Evolutionary conservation across 441 rosid species (phyloP), one percentile per base, ranked within the genome.

Genomic region (Erodium chrysanthum): DNA sequence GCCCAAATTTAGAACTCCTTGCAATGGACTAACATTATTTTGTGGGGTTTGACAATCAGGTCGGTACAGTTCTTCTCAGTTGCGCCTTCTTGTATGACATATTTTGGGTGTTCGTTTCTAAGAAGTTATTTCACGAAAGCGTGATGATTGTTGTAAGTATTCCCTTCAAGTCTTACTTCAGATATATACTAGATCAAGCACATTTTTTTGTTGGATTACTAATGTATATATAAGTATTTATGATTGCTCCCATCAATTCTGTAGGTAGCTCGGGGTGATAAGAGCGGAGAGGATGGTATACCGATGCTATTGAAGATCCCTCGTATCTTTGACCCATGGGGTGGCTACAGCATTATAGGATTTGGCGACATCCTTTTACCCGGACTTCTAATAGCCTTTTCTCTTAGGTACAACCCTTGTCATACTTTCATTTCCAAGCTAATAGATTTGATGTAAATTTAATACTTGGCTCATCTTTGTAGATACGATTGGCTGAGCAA

Each of bases 401-500:
- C 93, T 56, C 79, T 88, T 37, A 85, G 93, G 93, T 85, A 69
- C 14, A 69, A 67, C 14, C 56, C 29, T 27, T 27, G 2, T 27
- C 29, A 27, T 27, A 27, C 29, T 27, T 27, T 27, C 29, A 27
- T 27, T 71, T 40, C 54, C 42, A 33, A 76, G 37, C 78, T 70
- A 25, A 3, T 27, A 27, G n/a, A n/a, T n/a, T n/a, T 44, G 5
- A 44, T 44, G 50, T 21, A 2, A 56, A 20, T 20, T 56, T 56
- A 9, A 56, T 20, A 56, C 61, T 17, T 54, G 25, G 56, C n/a
- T 8, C 61, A 42, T 68, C 14, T 60, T 63, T 76, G 71, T 85
- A 94, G 98, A 77, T 89, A 89, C 64, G 98, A 93, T 80, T 86
- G 91, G 96, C 74, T 91, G 77, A 86, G 90, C 44, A 93, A 85